Percentiles rank a stretch among this genome's conserved stretches.
These are phyloP conservation scores for Colletotrichum sp. DNA, from an alignment of 2,329 filamentous ascomycete species.

Conservation along the genomic window DNA sequence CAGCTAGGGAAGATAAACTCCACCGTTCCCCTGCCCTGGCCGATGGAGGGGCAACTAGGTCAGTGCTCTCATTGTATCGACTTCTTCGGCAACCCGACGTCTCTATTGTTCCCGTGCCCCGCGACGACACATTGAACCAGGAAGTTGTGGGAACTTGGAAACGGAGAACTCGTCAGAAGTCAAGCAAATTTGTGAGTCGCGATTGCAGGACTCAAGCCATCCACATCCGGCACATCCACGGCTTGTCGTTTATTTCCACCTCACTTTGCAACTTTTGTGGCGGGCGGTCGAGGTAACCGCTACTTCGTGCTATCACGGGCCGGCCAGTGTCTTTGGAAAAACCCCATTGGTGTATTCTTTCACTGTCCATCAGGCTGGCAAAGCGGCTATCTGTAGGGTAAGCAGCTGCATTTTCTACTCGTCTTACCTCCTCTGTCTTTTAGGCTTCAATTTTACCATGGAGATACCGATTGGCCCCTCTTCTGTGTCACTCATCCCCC, in stretches of 20 bases:
- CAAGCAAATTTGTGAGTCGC: background rate
- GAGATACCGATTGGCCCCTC: background rate
- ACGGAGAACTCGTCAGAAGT: background rate
- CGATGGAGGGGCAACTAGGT: conserved; percentile 11
- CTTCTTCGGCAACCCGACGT: background rate
- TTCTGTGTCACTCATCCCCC: background rate
- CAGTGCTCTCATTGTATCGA: background rate
- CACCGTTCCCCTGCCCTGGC: conserved; percentile 15
- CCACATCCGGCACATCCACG: background rate
- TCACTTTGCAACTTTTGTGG: background rate
- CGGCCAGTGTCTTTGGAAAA: background rate
- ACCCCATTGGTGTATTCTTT: conserved; percentile 5
- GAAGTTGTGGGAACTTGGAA: background rate
- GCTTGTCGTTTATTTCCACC: background rate
- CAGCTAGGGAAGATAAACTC: background rate
- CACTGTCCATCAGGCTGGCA: background rate
- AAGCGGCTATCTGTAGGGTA: background rate
- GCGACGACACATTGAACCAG: background rate
- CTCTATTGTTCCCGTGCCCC: background rate
- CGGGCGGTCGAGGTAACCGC: background rate
- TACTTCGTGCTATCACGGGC: conserved; percentile 5
- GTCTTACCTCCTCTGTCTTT: background rate
- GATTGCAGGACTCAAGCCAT: background rate
- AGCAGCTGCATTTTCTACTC: background rate
- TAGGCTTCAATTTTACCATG: background rate